phyloP scores from a whole-genome alignment of 2,329 filamentous ascomycete genomes.

The Fusarium euwallaceae region DNA sequence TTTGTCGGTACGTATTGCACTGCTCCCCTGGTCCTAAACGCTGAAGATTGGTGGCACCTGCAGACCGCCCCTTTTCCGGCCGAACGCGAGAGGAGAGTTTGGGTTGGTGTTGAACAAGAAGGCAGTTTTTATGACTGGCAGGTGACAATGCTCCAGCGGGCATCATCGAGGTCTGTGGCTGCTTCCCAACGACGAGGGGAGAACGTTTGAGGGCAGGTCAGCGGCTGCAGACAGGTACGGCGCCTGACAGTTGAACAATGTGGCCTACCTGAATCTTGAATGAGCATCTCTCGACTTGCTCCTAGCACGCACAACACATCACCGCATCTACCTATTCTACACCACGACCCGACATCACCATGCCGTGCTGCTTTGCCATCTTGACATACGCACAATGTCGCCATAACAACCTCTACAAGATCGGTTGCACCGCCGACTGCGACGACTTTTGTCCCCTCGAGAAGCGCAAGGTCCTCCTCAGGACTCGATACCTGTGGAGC shows the following conservation, averaged over 20 bases:
- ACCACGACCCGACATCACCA: slow-evolving; percentile 18
- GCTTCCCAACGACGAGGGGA: slow-evolving; percentile 22
- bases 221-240: slow-evolving; percentile 10
- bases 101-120: not conserved
- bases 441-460: slow-evolving; percentile 35
- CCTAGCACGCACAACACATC: not conserved
- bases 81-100: slow-evolving; percentile 30
- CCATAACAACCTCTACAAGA: slow-evolving; percentile 45
- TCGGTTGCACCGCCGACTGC: slow-evolving; percentile 47
- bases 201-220: slow-evolving; percentile 25
- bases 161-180: slow-evolving; percentile 19
- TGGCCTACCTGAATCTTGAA: not conserved
- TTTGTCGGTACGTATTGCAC: not conserved
- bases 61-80: slow-evolving; percentile 33
- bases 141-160: not conserved
- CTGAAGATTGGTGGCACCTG: not conserved
- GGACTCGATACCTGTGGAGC: slow-evolving; percentile 42
- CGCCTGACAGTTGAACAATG: not conserved
- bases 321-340: not conserved
- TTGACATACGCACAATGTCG: slow-evolving; percentile 43
- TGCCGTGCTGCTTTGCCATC: slow-evolving; percentile 50
- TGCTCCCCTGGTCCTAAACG: not conserved
- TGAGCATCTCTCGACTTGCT: not conserved
- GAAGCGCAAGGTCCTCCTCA: slow-evolving; percentile 39
- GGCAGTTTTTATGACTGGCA: not conserved